phyloP scores from a whole-genome alignment of 1,139 yeast species.

The Pichia sp. region DNA sequence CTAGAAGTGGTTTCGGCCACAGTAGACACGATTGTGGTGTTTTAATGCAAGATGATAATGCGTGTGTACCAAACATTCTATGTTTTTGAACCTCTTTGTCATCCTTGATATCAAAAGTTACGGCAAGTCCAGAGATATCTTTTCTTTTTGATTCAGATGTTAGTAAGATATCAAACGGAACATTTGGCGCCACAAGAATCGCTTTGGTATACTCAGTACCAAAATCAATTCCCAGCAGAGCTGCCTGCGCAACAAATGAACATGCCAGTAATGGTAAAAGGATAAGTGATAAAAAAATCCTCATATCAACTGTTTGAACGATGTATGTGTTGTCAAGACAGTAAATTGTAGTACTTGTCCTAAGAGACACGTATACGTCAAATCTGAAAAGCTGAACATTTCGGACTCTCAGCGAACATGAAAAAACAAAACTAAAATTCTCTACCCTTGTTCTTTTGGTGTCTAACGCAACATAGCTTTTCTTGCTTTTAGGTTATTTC shows the following conservation, averaged over 20 bases:
- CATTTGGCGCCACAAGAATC: constrained; percentile 82
- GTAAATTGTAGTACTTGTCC: not conserved
- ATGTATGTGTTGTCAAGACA: no score
- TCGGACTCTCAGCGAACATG: no score
- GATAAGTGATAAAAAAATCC: constrained; percentile 1
- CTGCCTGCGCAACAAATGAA: constrained; percentile 24
- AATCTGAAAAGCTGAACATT: no score
- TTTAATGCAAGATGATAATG: constrained; percentile 62
- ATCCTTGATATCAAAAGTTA: constrained; percentile 38
- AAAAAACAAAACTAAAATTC: no score
- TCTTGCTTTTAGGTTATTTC: no score
- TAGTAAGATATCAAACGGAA: constrained; percentile 77
- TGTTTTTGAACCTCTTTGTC: constrained; percentile 24
- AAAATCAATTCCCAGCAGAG: constrained; percentile 80
- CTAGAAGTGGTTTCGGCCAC: constrained; percentile 65
- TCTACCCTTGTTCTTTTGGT: no score
- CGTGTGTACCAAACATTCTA: constrained; percentile 73
- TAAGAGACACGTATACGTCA: not conserved
- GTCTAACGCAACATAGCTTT: no score
- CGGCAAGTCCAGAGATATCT: constrained; percentile 71
- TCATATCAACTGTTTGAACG: no score
- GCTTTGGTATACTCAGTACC: constrained; percentile 90
- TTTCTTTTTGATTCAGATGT: constrained; percentile 90
- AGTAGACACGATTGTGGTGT: constrained; percentile 66
- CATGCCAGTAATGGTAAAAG: not conserved